Base-by-base conservation (phyloP, 768 basidiomycete species). In the Lactarius vividus region DNA sequence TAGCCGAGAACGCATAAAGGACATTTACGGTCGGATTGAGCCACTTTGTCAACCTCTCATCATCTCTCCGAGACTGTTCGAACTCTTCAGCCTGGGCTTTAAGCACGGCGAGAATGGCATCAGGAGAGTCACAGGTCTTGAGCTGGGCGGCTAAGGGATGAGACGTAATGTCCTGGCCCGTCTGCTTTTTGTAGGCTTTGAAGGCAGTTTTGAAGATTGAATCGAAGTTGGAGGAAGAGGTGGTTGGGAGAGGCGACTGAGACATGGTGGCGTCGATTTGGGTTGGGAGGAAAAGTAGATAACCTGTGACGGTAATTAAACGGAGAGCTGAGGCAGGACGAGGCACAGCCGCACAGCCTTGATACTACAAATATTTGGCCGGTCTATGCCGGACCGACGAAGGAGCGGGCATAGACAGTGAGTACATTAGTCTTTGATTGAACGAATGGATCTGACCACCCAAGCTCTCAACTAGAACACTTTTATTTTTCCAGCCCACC, bases 31-130 rank as follows among this genome's bases (percentile, higher is more conserved):
- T 59, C 0, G 63, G 52, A 59, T 23, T 4, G 2, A 60, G 40
- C 64, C 53, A 60, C 4, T 29, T 65, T 29, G 64, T 53, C 18
- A 64, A 26, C 20, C 11, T 60, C 1, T 56, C 26, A n/a, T 35
- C 15, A n/a, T 23, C 33, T 9, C 26, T 56, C n/a, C 8, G 20
- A 9, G 37, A 33, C 23, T 46, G 64, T 2, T 28, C 31, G 7
- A 52, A 53, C 5, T 15, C 40, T 2, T 56, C 39, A n/a, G 55
- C 18, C 20, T 60, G 59, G 7, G 18, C 37, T 42, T 6, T 16
- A 11, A 64, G 52, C 8, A 40, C 6, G 18, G 35, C 20, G 11
- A 39, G 33, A 15, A 58, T 20, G 10, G 26, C 26, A 39, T 64
- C 23, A 2, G 63, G 35, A 23, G 64, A 60, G 13, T 35, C 5